phyloP scores from a whole-genome alignment of 2,329 filamentous ascomycete genomes.

The Akanthomyces muscarius region DNA sequence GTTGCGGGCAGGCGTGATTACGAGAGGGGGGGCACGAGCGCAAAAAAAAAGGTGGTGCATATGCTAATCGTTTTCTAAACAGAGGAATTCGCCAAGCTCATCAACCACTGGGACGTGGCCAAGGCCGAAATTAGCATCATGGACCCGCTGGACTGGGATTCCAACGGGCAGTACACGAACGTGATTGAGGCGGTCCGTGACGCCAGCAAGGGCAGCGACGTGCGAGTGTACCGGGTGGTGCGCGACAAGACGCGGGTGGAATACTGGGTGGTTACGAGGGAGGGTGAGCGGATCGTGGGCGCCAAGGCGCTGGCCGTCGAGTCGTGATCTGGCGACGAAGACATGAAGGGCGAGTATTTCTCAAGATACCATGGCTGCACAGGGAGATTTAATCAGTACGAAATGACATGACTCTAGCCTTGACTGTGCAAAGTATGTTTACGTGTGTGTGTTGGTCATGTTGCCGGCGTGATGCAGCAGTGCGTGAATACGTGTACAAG shows the following conservation, averaged over 20 bases:
- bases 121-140: conserved; percentile 60
- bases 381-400: background rate
- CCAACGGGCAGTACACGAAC: conserved; percentile 62
- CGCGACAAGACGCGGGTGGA: conserved; percentile 62
- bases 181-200: conserved; percentile 66
- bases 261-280: conserved; percentile 73
- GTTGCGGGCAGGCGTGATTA: too few relatives aligned
- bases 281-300: conserved; percentile 64
- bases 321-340: conserved; percentile 21
- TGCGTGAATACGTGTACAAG: background rate
- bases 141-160: conserved; percentile 69
- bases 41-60: too few relatives aligned
- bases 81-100: conserved; percentile 68
- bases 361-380: too few relatives aligned
- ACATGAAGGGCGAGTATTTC: background rate
- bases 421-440: background rate
- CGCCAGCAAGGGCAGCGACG: conserved; percentile 59
- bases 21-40: too few relatives aligned
- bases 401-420: background rate
- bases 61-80: conserved; percentile 16
- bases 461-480: background rate
- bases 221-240: conserved; percentile 70
- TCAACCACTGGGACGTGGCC: conserved; percentile 52
- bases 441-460: background rate
- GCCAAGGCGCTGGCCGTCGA: conserved; percentile 76